A percentile compares a stretch with the other conserved stretches of the same genome.
Evolutionary conservation across 495 filamentous ascomycete species (phyloP).

Genomic region (Trichoderma reesei): DNA sequence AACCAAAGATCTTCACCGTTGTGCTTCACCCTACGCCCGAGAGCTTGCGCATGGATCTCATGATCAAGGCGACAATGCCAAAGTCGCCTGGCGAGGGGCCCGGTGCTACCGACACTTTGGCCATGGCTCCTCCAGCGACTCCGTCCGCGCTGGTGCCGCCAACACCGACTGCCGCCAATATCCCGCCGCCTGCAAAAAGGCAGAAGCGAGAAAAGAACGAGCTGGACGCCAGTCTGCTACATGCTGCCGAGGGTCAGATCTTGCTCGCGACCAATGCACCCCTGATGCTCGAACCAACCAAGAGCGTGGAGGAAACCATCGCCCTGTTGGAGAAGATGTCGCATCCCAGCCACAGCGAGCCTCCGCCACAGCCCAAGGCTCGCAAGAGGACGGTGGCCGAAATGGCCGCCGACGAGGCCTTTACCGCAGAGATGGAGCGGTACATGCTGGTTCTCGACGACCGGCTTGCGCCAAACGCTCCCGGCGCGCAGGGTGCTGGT

Average conservation of each 20-base stretch:
- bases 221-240: slow-evolving; percentile 60
- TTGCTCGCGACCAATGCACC: slow-evolving; percentile 59
- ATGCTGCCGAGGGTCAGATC: slow-evolving; percentile 62
- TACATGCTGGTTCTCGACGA: slow-evolving; percentile 95
- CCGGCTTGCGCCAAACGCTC: slow-evolving; percentile 51
- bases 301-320: slow-evolving; percentile 55
- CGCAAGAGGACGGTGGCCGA: slow-evolving; percentile 92
- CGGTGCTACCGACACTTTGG: slow-evolving; percentile 39
- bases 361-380: slow-evolving; percentile 73
- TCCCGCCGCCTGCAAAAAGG: slow-evolving; percentile 56
- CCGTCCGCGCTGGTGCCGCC: slow-evolving; percentile 52
- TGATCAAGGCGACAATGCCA: slow-evolving; percentile 64
- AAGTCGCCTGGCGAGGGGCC: slow-evolving; percentile 35
- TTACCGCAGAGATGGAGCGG: slow-evolving; percentile 76
- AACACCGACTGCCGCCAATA: slow-evolving; percentile 41
- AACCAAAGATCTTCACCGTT: slow-evolving; percentile 60
- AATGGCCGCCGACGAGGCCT: slow-evolving; percentile 84
- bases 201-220: slow-evolving; percentile 61
- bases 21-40: slow-evolving; percentile 80
- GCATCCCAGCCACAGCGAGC: slow-evolving; percentile 64
- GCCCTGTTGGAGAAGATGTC: slow-evolving; percentile 56
- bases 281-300: slow-evolving; percentile 65
- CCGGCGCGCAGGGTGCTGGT: slow-evolving; percentile 45
- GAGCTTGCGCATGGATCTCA: slow-evolving; percentile 62
- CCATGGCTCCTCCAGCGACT: slow-evolving; percentile 53